These are phyloP conservation scores for Talaromyces rugulosus DNA, from an alignment of 2,329 filamentous ascomycete genomes.

Conservation along the genomic window DNA sequence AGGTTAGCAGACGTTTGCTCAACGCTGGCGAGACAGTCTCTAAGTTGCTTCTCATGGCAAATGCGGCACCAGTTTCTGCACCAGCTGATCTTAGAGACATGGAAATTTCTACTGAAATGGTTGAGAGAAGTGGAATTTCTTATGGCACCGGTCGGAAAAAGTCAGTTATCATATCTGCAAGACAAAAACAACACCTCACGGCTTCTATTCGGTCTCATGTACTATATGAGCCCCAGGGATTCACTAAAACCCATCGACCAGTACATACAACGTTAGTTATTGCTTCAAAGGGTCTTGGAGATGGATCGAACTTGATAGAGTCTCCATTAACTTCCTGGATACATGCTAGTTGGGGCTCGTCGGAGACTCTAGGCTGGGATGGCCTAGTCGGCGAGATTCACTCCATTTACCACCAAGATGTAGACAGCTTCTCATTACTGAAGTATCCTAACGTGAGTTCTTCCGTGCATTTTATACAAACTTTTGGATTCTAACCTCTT, in stretches of 20 bases:
- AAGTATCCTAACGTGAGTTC: conserved; percentile 3
- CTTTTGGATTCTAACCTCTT: neutral
- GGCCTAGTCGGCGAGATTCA: neutral
- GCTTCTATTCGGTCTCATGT: neutral
- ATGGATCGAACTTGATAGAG: neutral
- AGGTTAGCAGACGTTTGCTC: conserved; percentile 20
- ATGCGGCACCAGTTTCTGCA: neutral
- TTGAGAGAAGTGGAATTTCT: neutral
- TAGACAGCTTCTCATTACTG: neutral
- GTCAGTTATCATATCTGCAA: neutral
- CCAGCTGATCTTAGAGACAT: neutral
- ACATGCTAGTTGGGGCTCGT: neutral
- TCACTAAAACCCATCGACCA: neutral
- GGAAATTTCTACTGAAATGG: neutral
- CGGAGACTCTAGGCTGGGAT: conserved; percentile 1
- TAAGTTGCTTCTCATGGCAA: neutral
- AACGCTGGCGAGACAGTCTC: neutral
- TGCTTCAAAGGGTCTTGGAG: neutral
- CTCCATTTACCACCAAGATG: neutral
- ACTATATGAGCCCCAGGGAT: neutral
- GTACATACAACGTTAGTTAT: neutral
- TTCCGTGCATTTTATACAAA: neutral
- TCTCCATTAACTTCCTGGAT: neutral
- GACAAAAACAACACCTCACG: conserved; percentile 2
- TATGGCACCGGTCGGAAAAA: neutral